Evolutionary conservation across 1,284 basidiomycete species (phyloP).

Genomic region (Puccinia hordei): DNA sequence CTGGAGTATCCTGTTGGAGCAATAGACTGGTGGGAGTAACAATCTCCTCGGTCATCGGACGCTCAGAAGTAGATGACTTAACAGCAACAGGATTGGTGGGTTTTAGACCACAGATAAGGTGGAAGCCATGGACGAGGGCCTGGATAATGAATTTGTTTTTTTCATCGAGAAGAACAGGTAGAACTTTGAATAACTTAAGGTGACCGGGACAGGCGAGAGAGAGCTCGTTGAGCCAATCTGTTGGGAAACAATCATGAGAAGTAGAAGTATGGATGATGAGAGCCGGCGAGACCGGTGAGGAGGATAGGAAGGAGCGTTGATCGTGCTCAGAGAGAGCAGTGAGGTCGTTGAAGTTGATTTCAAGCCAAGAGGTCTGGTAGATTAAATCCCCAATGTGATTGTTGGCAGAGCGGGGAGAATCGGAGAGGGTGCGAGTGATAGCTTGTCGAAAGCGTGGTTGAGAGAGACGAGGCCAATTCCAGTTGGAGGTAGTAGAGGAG

Average conservation of each 20-base stretch:
- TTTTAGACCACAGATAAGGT: constrained; percentile 2
- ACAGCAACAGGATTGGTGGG: not conserved
- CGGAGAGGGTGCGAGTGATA: not conserved
- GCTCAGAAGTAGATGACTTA: not conserved
- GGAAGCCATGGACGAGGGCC: not conserved
- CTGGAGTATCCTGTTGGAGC: constrained; percentile 13
- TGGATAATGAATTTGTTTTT: constrained; percentile 10
- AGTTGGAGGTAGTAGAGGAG: not conserved
- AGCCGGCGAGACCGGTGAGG: not conserved
- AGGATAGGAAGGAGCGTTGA: constrained; percentile 13
- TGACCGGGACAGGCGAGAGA: constrained; percentile 1
- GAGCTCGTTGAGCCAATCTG: constrained; percentile 12
- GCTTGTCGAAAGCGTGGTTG: constrained; percentile 5
- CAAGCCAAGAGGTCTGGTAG: constrained; percentile 28
- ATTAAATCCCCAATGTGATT: not conserved
- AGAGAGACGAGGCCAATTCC: not conserved
- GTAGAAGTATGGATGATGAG: constrained; percentile 8
- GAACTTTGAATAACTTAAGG: constrained; percentile 23
- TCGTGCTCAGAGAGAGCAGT: not conserved
- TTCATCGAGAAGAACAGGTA: constrained; percentile 28
- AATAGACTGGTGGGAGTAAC: not conserved
- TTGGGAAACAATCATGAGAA: constrained; percentile 27
- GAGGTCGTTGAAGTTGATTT: constrained; percentile 11
- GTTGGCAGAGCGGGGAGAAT: not conserved
- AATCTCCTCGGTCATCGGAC: not conserved